Base-by-base conservation (phyloP, 768 basidiomycete genomes). In the Leccinellum albellum region DNA sequence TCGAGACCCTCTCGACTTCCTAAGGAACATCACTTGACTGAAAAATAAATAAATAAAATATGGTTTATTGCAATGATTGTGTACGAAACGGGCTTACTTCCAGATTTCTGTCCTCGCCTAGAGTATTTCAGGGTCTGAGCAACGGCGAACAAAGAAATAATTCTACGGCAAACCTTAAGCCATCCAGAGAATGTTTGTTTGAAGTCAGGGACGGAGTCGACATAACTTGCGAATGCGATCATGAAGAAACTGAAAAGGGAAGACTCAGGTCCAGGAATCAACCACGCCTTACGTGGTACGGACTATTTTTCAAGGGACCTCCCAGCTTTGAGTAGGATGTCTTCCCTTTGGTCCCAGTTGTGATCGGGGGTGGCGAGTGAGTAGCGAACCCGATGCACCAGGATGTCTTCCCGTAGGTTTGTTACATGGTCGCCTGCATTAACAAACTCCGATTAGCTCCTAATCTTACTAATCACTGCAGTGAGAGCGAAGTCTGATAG, bases 211-310 rank as follows among this genome's bases (percentile, higher is more conserved):
- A 80, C 78, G 52, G 88, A 82, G 55, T 86, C 83, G 6, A 96
- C 86, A 64, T 89, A 99, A 58, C 86, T 91, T 3, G 94, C 89
- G 65, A 98, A 99, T 0, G 89, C 90, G 57, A 98, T 89, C 63
- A 94, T 84, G 74, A 98, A 98, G 76, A 96, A 97, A 71, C 91
- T 94, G 55, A 20, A 10, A 44, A 3, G 21, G 5, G n/a, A 24
- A n/a, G 12, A 8, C n/a, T 55, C 29, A 54, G 56, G 12, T 26
- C 33, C 54, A 28, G 33, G 46, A 53, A 20, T 51, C 26, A 29
- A 12, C 29, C 24, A 51, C 24, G 46, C 46, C 54, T 26, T 24
- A 52, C n/a, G 8, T n/a, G 15, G 32, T 3, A 73, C 86, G n/a
- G 62, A 91, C 91, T 94, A 95, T 81, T 94, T 92, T 73, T 95